Percentiles rank a stretch among this genome's conserved stretches.
phyloP scores from a whole-genome alignment of 331 rosid genomes.

The Cucumis variabilis region DNA sequence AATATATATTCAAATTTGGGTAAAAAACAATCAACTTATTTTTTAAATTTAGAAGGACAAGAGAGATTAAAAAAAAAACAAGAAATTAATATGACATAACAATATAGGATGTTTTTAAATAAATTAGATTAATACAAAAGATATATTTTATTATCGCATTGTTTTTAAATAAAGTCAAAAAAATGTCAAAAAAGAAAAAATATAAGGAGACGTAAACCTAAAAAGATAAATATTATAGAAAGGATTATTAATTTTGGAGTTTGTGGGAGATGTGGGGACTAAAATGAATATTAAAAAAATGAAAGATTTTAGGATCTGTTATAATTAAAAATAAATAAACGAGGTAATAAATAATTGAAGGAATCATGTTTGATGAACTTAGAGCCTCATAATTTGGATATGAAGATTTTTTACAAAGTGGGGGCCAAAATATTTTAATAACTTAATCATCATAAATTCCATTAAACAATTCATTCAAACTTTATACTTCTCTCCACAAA shows the following conservation, averaged over 20 bases:
- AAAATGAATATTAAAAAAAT: neutral
- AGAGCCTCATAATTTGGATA: slow-evolving; percentile 20
- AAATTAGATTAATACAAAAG: neutral
- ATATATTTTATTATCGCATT: neutral
- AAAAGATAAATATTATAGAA: neutral
- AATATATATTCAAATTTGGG: neutral
- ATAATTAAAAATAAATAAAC: neutral
- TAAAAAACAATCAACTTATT: neutral
- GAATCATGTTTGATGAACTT: slow-evolving; percentile 8
- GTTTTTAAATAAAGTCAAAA: neutral
- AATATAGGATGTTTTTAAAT: neutral
- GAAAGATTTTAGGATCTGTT: neutral
- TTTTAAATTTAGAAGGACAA: neutral
- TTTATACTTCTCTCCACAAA: neutral
- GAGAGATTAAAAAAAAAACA: neutral
- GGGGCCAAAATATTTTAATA: neutral
- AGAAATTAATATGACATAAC: neutral
- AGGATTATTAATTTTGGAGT: neutral
- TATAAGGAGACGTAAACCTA: neutral
- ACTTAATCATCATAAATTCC: neutral
- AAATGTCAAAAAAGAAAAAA: neutral
- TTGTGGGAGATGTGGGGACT: neutral
- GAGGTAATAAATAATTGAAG: neutral
- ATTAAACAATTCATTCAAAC: neutral
- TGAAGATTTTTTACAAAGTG: neutral